Evolutionary conservation across 345 rosid genomes (phyloP), one percentile per base, ranked within the genome.

Genomic region (Ailanthus altissimus): DNA sequence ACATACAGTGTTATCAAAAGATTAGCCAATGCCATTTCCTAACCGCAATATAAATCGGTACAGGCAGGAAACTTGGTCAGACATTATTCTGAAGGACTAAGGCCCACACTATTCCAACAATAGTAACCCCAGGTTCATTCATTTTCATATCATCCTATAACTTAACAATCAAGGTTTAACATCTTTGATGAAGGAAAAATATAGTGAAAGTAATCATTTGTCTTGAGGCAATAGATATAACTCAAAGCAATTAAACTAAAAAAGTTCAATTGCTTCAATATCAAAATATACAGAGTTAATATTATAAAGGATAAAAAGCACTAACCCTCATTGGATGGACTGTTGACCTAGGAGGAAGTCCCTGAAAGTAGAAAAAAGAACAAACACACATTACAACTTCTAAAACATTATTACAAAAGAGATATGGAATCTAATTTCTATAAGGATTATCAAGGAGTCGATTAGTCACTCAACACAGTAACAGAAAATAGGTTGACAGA

Each of bases 251-350:
- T 72, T 13, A 70, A 72, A 78, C 16, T n/a, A 81, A 36, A 25
- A 13, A 64, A 60, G 61, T 66, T 57, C 23, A 78, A 67, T 54
- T 32, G 46, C 62, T 63, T 63, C 60, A 81, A 18, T 60, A 76
- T 58, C 43, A 73, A 20, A 60, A 45, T 16, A 45, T 18, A 72
- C n/a, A 72, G 38, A 45, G 21, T 40, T 28, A 6, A 3, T 58
- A 73, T 16, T 60, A 26, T 2, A 47, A 46, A 62, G 18, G 18
- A 47, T 47, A 70, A 51, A n/a, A 80, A 70, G 81, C 77, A 91
- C 93, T 86, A 73, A 95, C 99, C 94, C 99, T 92, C 99, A 96
- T 96, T 36, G 99, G 99, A 90, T 96, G 99, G 76, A 96, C 99
- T 0, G 92, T 83, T 67, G 99, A 94, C 90, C 99, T 88, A 76